These are phyloP conservation scores for Paraphaeosphaeria minitans DNA, from an alignment of 2,329 filamentous ascomycete genomes.

Conservation along the genomic window DNA sequence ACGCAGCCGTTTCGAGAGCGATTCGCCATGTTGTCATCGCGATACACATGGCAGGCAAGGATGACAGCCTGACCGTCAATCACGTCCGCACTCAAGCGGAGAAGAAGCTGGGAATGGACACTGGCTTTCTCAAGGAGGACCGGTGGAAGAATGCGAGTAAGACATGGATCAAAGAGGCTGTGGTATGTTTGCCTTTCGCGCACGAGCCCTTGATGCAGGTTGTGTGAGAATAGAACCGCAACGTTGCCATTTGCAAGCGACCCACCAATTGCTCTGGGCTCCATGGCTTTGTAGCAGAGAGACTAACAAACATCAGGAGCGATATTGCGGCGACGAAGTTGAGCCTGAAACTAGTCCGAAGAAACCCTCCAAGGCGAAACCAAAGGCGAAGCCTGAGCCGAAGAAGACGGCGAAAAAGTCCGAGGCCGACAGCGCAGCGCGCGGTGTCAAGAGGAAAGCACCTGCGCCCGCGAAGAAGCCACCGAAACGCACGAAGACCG, in stretches of 20 bases:
- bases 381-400: constrained; percentile 26
- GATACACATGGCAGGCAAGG: constrained; percentile 48
- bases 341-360: constrained; percentile 24
- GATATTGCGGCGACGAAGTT: constrained; percentile 34
- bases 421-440: constrained; percentile 13
- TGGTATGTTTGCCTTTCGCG: constrained; percentile 25
- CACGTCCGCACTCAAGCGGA: constrained; percentile 60
- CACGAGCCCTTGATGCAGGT: neutral
- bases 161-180: constrained; percentile 32
- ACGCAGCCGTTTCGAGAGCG: constrained; percentile 46
- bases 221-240: neutral
- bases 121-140: constrained; percentile 61
- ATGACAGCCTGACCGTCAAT: constrained; percentile 62
- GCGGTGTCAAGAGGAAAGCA: constrained; percentile 41
- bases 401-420: constrained; percentile 29
- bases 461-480: constrained; percentile 34
- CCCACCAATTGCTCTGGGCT: neutral
- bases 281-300: neutral
- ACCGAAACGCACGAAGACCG: constrained; percentile 38
- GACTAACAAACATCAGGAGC: constrained; percentile 27
- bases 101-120: constrained; percentile 55
- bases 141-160: constrained; percentile 62
- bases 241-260: neutral
- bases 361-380: constrained; percentile 26
- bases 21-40: constrained; percentile 50